A percentile compares a stretch with the other conserved stretches of the same genome.
Conservation (phyloP, 169 alveolate species). For the Eimeria mitis region DNA sequence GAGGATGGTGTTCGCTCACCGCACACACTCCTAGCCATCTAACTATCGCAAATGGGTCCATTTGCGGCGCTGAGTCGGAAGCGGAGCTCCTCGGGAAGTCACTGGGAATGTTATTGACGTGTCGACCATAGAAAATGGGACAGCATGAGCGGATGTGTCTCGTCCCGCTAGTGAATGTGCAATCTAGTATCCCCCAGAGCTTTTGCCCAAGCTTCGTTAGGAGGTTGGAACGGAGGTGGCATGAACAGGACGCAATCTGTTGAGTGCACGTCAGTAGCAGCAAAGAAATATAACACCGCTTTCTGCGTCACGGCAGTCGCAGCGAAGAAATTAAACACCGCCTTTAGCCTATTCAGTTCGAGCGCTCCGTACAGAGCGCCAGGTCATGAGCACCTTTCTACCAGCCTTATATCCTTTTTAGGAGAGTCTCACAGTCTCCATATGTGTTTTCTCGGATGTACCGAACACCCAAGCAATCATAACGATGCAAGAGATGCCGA, state of each 20-base stretch:
- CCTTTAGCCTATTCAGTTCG: not conserved
- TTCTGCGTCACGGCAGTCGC: not conserved
- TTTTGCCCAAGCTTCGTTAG: no score
- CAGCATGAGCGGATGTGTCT: not conserved
- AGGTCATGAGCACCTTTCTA: not conserved
- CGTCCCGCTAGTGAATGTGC: not conserved
- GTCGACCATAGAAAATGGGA: not conserved
- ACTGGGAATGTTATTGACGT: not conserved
- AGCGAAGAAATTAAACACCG: no score
- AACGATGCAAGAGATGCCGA: not conserved
- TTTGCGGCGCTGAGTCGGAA: not conserved
- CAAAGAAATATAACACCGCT: not conserved
- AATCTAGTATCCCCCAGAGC: not conserved
- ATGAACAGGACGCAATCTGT: not conserved
- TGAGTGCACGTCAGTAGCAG: not conserved
- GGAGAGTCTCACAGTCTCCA: no score
- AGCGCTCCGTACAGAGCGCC: not conserved
- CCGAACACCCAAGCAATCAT: not conserved
- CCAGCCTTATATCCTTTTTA: not conserved
- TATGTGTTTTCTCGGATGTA: not conserved
- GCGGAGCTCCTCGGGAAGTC: not conserved
- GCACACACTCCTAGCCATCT: conserved; percentile 65
- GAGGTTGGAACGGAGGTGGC: no score
- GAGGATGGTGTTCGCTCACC: not conserved
- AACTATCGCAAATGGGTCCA: conserved; percentile 61